Conservation (phyloP, 1,284 basidiomycete species). For the Exsudoporus floridanus region DNA sequence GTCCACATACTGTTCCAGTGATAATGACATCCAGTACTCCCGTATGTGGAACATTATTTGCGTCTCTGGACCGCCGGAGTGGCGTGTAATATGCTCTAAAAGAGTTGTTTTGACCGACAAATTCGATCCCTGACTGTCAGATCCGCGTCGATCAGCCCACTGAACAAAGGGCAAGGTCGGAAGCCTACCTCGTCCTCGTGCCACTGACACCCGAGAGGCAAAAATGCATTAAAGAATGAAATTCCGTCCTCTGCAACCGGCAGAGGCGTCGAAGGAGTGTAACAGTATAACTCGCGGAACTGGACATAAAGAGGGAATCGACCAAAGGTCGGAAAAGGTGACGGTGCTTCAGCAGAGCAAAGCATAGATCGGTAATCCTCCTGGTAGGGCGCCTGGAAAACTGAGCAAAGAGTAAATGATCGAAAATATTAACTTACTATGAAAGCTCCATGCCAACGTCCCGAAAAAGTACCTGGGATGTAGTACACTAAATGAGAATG, state of each 20-base stretch:
- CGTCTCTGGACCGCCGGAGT: conserved; percentile 6
- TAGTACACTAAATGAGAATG: conserved; percentile 30
- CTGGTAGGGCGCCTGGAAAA: conserved; percentile 37
- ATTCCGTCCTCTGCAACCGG: conserved; percentile 25
- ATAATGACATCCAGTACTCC: conserved; percentile 46
- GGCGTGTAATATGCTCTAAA: conserved; percentile 39
- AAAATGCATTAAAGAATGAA: conserved; percentile 43
- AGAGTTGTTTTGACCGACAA: conserved; percentile 38
- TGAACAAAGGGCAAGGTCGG: background rate
- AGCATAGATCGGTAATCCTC: conserved; percentile 40
- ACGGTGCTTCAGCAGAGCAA: conserved; percentile 33
- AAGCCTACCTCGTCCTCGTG: conserved; percentile 38
- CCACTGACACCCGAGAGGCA: conserved; percentile 41
- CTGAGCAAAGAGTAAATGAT: conserved; percentile 11
- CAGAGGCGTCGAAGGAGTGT: conserved; percentile 30
- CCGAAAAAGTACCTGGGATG: conserved; percentile 43
- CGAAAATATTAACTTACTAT: conserved; percentile 35
- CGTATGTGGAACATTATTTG: conserved; percentile 13
- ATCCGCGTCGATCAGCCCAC: conserved; percentile 4
- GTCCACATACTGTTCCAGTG: conserved; percentile 46
- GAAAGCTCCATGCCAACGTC: conserved; percentile 48
- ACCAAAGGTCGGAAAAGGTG: conserved; percentile 35
- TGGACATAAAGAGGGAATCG: conserved; percentile 46
- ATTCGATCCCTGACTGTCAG: conserved; percentile 43
- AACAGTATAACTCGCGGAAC: conserved; percentile 47